A percentile compares a stretch with the other conserved stretches of the same genome.
Conservation (phyloP, 176 grass and related monocot species). For the Triticum monococcum region DNA sequence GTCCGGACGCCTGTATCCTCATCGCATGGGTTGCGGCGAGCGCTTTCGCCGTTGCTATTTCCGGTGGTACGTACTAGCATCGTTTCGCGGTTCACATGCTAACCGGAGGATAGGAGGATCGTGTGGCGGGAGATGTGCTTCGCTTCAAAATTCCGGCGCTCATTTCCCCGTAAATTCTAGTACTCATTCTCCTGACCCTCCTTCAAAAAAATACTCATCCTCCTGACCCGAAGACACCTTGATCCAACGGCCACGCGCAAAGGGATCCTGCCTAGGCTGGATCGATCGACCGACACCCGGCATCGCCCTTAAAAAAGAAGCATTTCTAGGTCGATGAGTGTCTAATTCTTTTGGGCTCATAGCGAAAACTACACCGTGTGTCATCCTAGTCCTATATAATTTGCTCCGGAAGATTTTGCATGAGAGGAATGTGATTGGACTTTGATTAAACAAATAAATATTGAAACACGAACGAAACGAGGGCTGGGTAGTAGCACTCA, state of each 20-base stretch:
- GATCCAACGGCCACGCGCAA: no score
- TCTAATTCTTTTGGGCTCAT: not conserved
- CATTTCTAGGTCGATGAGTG: not conserved
- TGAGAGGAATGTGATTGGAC: not conserved
- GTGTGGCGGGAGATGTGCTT: not conserved
- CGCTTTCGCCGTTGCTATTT: not conserved
- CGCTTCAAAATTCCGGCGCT: no score
- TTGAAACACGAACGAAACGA: not conserved
- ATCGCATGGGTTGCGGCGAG: not conserved
- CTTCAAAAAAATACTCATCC: no score
- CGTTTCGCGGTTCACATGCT: no score
- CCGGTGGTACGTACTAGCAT: not conserved
- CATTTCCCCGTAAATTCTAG: not conserved
- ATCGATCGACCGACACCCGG: no score
- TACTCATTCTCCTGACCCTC: no score
- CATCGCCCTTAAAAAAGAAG: no score
- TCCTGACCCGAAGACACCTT: no score
- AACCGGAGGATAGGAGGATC: not conserved
- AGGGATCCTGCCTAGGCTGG: no score
- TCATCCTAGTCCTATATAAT: not conserved
- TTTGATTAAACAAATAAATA: not conserved
- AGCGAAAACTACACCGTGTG: not conserved
- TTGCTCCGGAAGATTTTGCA: not conserved
- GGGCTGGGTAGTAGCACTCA: not conserved
- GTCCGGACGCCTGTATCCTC: slow-evolving; percentile 9